Evolutionary conservation across 139 green algal species (phyloP).

Genomic region (Coelastrella sp.): DNA sequence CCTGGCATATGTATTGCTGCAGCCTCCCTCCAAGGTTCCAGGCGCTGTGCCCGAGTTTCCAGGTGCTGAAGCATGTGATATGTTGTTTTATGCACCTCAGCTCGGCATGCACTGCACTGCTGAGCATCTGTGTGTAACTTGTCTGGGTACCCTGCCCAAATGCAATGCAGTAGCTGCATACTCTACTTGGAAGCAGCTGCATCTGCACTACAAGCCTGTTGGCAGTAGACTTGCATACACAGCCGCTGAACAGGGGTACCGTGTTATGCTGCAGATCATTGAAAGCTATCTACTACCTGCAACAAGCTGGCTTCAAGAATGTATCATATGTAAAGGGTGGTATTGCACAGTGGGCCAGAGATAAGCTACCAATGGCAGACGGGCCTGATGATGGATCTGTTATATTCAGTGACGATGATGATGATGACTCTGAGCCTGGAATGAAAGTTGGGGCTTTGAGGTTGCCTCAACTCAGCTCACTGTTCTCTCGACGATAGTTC

Average conservation of each 20-base stretch:
- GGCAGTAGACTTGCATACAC: background rate
- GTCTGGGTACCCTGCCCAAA: too few relatives aligned
- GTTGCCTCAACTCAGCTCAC: background rate
- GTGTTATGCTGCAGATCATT: conserved; percentile 14
- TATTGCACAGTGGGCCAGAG: conserved; percentile 27
- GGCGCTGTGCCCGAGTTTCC: too few relatives aligned
- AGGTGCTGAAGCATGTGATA: too few relatives aligned
- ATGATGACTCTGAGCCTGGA: background rate
- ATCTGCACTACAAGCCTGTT: background rate
- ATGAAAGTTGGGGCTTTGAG: background rate
- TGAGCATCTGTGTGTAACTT: too few relatives aligned
- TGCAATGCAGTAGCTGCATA: too few relatives aligned
- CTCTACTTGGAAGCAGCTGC: too few relatives aligned
- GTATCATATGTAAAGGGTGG: conserved; percentile 45
- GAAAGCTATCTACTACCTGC: conserved; percentile 53
- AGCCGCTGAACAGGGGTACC: background rate
- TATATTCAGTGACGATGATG: background rate
- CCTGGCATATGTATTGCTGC: too few relatives aligned
- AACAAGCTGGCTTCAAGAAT: conserved; percentile 49
- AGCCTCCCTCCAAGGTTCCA: too few relatives aligned
- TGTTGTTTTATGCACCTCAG: too few relatives aligned
- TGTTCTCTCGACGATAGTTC: conserved; percentile 3
- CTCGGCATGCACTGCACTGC: too few relatives aligned
- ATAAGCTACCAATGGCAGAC: conserved; percentile 14
- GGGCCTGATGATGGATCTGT: conserved; percentile 6